A percentile compares a stretch with the other conserved stretches of the same genome.
Evolutionary conservation across 1,284 basidiomycete genomes (phyloP).

Genomic region (Malassezia sp.): DNA sequence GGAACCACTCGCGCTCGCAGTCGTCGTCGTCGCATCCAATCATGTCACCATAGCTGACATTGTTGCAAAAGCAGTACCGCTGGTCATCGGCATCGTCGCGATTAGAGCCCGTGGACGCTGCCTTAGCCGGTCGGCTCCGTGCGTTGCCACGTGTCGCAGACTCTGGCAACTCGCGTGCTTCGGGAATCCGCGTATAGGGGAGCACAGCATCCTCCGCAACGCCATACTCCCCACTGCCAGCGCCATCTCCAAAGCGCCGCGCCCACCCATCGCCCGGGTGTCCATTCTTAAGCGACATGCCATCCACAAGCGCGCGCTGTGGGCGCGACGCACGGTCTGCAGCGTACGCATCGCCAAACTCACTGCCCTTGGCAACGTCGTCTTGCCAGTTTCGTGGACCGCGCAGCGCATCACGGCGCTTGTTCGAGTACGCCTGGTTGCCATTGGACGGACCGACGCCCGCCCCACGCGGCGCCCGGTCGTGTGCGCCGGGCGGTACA

Average conservation of each 20-base stretch:
- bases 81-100: constrained; percentile 51
- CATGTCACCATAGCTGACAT: constrained; percentile 86
- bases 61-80: constrained; percentile 78
- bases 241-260: no score
- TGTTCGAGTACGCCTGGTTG: not conserved
- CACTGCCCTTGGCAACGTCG: no score
- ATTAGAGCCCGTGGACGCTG: not conserved
- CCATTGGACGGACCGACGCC: no score
- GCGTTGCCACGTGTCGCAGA: not conserved
- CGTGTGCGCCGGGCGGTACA: constrained; percentile 2
- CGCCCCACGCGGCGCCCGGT: not conserved
- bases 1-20: constrained; percentile 88
- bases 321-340: no score
- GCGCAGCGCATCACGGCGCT: not conserved
- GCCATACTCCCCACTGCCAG: no score
- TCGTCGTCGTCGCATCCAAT: constrained; percentile 84
- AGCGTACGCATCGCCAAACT: no score
- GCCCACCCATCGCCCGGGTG: no score
- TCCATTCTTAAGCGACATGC: no score
- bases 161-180: no score
- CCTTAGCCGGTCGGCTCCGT: constrained; percentile 3
- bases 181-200: no score
- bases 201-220: no score
- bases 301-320: no score
- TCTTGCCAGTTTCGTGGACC: not conserved